Evolutionary conservation across 164 flowering plant genomes (phyloP), one percentile per base, ranked within the genome.

Genomic region (Vitis rupestris): DNA sequence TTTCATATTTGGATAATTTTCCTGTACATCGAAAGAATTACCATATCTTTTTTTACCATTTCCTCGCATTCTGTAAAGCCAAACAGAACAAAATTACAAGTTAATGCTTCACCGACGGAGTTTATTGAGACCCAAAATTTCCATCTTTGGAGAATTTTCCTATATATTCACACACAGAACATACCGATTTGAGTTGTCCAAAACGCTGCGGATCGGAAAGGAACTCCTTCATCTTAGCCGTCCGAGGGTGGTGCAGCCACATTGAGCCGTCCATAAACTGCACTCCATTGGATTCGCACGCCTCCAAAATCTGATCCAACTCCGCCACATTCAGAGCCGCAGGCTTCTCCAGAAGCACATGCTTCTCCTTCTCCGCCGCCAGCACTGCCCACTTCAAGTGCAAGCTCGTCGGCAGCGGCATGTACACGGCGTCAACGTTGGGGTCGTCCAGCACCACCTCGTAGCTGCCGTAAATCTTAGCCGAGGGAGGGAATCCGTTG

Each of bases 241-340:
- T 87, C 73, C 95, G 61, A 14, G 91, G 93, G 54, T 88, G 80
- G 70, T 90, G 96, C 85, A 90, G 80, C 96, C 93, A 88, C 91
- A 85, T 85, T 30, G 96, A 87, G 0, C 82, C 86, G 70, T 90
- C 96, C 96, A 90, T 88, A 72, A 88, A 75, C 80, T 88, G 96
- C 37, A 90, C 89, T 0, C 90, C 88, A 49, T 75, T 84, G 10
- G 74, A 62, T 11, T 84, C 90, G 65, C 91, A 88, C 1, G 87
- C 93, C 74, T 70, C 76, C 15, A 79, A 9, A 47, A 90, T 89
- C 73, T 0, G 30, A 57, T 90, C 90, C 17, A 88, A 74, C 77
- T 88, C 88, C 3, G 67, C 74, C 16, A 77, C 90, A 64, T 78
- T 77, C 49, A 88, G 62, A 0, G 88, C 92, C 30, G 83, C 82